A percentile compares a stretch with the other conserved stretches of the same genome.
These are phyloP conservation scores for Sphaerulina musiva DNA, from an alignment of 2,329 filamentous ascomycete genomes.

Conservation along the genomic window DNA sequence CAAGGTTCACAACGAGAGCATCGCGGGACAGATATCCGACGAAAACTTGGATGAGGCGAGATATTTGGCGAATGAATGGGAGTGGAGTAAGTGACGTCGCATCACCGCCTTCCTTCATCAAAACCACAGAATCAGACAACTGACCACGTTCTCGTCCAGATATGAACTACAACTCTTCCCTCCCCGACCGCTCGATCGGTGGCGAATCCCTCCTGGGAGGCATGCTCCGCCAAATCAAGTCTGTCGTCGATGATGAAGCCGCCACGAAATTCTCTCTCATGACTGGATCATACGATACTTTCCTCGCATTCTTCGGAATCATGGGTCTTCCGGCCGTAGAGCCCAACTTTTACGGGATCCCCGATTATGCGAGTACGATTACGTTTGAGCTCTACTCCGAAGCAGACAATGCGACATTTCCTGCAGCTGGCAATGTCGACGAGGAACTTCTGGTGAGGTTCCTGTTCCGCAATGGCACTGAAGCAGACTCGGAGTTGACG, in stretches of 20 bases:
- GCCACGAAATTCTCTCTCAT: constrained; percentile 7
- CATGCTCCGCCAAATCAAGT: constrained; percentile 3
- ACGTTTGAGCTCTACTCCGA: constrained; percentile 8
- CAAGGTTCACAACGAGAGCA: constrained; percentile 2
- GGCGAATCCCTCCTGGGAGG: constrained; percentile 6
- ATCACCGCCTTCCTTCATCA: not conserved
- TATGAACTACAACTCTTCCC: not conserved
- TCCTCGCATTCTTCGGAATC: constrained; percentile 10
- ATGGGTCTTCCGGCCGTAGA: not conserved
- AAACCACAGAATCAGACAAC: not conserved
- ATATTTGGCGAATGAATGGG: constrained; percentile 4
- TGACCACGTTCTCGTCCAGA: not conserved
- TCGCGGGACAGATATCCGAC: not conserved
- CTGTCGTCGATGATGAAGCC: not conserved
- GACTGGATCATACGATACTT: constrained; percentile 9
- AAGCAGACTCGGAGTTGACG: constrained; percentile 26
- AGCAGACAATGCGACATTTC: not conserved
- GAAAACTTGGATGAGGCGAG: constrained; percentile 1
- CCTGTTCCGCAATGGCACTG: constrained; percentile 51
- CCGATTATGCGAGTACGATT: constrained; percentile 5
- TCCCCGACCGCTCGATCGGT: not conserved
- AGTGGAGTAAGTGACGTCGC: constrained; percentile 4
- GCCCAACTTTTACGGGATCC: not conserved
- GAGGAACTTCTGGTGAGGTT: constrained; percentile 50
- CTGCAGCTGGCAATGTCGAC: not conserved